A percentile compares a stretch with the other conserved stretches of the same genome.
Evolutionary conservation across 805 yeast species (phyloP).

Genomic region (Candida broadrunensis): DNA sequence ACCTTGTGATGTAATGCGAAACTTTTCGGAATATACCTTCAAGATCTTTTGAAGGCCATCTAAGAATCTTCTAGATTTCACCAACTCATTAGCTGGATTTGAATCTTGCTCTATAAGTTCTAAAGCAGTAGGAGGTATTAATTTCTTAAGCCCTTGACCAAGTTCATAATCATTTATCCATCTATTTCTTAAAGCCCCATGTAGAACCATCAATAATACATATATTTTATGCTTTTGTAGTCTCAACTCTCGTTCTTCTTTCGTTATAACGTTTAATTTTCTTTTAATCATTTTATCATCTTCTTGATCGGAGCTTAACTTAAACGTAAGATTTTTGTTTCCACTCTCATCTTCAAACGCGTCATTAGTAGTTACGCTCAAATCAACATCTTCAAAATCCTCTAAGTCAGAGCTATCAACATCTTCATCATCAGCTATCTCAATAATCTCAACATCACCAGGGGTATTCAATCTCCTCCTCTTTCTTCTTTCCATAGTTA

Average conservation of each 20-base stretch:
- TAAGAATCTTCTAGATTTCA: constrained; percentile 63
- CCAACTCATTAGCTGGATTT: constrained; percentile 18
- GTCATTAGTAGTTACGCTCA: constrained; percentile 4
- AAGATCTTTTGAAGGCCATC: constrained; percentile 74
- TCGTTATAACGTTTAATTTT: constrained; percentile 37
- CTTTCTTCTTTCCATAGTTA: constrained; percentile 1
- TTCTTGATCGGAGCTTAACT: constrained; percentile 12
- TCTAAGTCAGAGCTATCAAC: constrained; percentile 13
- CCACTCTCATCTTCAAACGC: background rate
- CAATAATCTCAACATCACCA: background rate
- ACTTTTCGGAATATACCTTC: constrained; percentile 57
- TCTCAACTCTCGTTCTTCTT: constrained; percentile 56
- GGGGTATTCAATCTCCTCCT: background rate
- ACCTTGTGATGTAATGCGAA: constrained; percentile 45
- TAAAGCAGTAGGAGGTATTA: constrained; percentile 47
- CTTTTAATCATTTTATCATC: constrained; percentile 14
- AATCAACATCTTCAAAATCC: constrained; percentile 29
- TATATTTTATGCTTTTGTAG: constrained; percentile 55
- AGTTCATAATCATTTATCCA: constrained; percentile 64
- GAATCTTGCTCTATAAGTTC: constrained; percentile 39
- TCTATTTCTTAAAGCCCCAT: constrained; percentile 64
- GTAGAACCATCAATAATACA: constrained; percentile 57
- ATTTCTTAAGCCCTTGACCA: constrained; percentile 34
- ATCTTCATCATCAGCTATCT: background rate
- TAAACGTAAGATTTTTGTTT: background rate